These are phyloP conservation scores for Euphorbia corollata DNA, from an alignment of 441 rosid genomes.

Conservation along the genomic window DNA sequence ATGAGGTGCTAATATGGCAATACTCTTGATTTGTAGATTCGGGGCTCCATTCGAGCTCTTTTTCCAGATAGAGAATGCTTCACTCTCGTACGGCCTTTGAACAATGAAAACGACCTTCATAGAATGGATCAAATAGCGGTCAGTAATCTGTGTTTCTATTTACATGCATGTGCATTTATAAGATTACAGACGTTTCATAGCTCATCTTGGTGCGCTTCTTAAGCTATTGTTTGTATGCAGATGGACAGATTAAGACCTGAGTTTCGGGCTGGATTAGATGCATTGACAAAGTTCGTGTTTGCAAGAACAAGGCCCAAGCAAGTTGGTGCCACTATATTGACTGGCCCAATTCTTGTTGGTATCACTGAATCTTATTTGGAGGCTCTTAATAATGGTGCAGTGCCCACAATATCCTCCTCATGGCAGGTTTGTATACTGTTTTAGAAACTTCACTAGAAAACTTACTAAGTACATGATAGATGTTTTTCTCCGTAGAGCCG, in stretches of 20 bases:
- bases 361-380: conserved; percentile 79
- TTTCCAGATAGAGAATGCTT: conserved; percentile 96
- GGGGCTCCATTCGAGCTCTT: conserved; percentile 81
- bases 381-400: conserved; percentile 96
- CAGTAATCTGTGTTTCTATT: conserved; percentile 25
- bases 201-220: conserved; percentile 4
- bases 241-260: conserved; percentile 73
- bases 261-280: conserved; percentile 80
- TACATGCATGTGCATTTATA: conserved; percentile 11
- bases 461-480: not conserved
- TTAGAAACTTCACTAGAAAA: not conserved
- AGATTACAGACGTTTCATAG: not conserved
- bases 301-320: conserved; percentile 99
- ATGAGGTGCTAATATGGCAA: conserved; percentile 24
- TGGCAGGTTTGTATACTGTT: conserved; percentile 74
- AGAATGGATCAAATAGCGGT: conserved; percentile 82
- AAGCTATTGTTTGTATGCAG: conserved; percentile 34
- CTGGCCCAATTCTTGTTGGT: conserved; percentile 91
- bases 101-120: conserved; percentile 75
- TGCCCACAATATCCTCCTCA: conserved; percentile 91
- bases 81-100: conserved; percentile 84
- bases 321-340: conserved; percentile 79
- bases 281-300: conserved; percentile 86
- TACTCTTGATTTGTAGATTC: conserved; percentile 43
- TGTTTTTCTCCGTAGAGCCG: not conserved